Evolutionary conservation across 2,329 filamentous ascomycete genomes (phyloP).

Genomic region (Aureobasidium subglaciale): DNA sequence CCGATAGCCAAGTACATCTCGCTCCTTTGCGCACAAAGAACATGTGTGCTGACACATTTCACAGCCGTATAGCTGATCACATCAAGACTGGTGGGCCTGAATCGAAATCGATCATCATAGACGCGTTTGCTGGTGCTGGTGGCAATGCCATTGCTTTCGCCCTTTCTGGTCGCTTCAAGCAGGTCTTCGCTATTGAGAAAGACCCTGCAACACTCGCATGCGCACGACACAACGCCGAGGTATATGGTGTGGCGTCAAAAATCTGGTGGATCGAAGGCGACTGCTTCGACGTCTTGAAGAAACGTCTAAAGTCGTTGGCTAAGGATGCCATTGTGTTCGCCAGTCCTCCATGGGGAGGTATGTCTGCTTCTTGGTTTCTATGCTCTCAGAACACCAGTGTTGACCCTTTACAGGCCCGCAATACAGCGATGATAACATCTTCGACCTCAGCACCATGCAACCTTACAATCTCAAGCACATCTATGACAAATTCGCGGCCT

Average conservation of each 20-base stretch:
- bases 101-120: constrained; percentile 63
- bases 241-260: constrained; percentile 71
- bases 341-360: constrained; percentile 69
- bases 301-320: constrained; percentile 41
- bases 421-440: constrained; percentile 61
- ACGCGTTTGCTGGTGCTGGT: constrained; percentile 85
- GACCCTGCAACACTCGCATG: constrained; percentile 75
- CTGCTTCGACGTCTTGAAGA: constrained; percentile 66
- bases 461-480: constrained; percentile 68
- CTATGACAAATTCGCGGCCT: constrained; percentile 51
- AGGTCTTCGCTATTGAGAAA: constrained; percentile 82
- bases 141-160: constrained; percentile 96
- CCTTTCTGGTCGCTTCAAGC: constrained; percentile 67
- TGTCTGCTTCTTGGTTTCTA: neutral
- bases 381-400: neutral
- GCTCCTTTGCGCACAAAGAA: neutral
- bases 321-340: constrained; percentile 58
- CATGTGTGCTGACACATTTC: constrained; percentile 30
- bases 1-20: constrained; percentile 68
- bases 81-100: constrained; percentile 50
- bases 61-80: constrained; percentile 68
- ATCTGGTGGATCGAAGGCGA: constrained; percentile 86
- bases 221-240: constrained; percentile 80
- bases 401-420: constrained; percentile 45
- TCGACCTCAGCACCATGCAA: constrained; percentile 78